Conservation (phyloP, 345 rosid species). For the Rubroshorea leprosula region DNA sequence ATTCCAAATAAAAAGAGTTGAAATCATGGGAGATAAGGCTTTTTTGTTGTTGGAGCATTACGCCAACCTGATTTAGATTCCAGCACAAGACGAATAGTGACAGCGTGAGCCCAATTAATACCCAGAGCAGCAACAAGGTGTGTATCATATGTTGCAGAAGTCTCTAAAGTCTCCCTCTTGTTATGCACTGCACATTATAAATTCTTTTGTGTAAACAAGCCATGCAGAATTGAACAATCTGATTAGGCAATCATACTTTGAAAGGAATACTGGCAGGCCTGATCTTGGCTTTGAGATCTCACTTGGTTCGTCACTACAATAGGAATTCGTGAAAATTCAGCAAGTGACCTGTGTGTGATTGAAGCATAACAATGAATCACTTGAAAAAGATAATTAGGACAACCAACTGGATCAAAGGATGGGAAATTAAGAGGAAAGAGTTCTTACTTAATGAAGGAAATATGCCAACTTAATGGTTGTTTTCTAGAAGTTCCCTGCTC, state of each 20-base stretch:
- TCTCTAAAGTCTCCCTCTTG: slow-evolving; percentile 28
- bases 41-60: neutral
- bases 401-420: slow-evolving; percentile 1
- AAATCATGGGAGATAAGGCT: slow-evolving; percentile 1
- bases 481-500: slow-evolving; percentile 45
- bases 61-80: slow-evolving; percentile 66
- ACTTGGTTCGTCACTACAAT: slow-evolving; percentile 75
- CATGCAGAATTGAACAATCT: slow-evolving; percentile 15
- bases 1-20: neutral
- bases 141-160: slow-evolving; percentile 40
- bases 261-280: slow-evolving; percentile 46
- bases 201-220: neutral
- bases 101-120: slow-evolving; percentile 84
- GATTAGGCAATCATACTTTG: slow-evolving; percentile 44
- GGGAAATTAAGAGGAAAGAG: slow-evolving; percentile 8
- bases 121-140: slow-evolving; percentile 82
- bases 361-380: slow-evolving; percentile 7
- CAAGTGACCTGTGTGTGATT: slow-evolving; percentile 54
- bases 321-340: slow-evolving; percentile 78
- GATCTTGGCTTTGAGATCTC: slow-evolving; percentile 56
- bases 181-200: slow-evolving; percentile 32
- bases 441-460: slow-evolving; percentile 72
- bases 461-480: slow-evolving; percentile 72
- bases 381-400: slow-evolving; percentile 4
- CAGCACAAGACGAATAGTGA: slow-evolving; percentile 64